phyloP scores from a whole-genome alignment of 345 rosid genomes.

The Gynandropsis gynandra region DNA sequence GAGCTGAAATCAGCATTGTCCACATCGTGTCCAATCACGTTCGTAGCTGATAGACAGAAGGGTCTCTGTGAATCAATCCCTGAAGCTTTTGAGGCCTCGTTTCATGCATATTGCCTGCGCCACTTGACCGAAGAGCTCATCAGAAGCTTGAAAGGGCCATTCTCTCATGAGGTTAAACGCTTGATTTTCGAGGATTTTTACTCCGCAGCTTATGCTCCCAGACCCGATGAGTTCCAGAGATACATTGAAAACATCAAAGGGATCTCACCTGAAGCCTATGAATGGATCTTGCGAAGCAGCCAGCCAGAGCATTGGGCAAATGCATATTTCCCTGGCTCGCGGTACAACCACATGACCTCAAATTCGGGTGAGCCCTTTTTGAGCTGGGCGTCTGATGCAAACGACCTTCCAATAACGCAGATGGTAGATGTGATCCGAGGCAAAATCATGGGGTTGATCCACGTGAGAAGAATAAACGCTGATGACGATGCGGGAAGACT shows the following conservation, averaged over 20 bases:
- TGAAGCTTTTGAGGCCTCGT: constrained; percentile 52
- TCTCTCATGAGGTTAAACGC: constrained; percentile 84
- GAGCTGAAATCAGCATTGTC: constrained; percentile 64
- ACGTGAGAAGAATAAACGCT: constrained; percentile 41
- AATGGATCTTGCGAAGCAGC: constrained; percentile 66
- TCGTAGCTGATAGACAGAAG: constrained; percentile 75
- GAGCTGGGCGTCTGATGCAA: constrained; percentile 73
- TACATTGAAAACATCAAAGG: constrained; percentile 63
- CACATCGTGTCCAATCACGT: constrained; percentile 56
- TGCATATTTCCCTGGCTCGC: constrained; percentile 70
- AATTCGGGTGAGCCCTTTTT: constrained; percentile 78
- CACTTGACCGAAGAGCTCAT: constrained; percentile 66
- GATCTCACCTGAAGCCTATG: constrained; percentile 71
- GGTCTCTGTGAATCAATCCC: constrained; percentile 64
- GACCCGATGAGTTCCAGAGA: constrained; percentile 53
- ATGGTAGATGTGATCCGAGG: constrained; percentile 76
- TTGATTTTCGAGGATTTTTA: constrained; percentile 71
- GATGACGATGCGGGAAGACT: constrained; percentile 54
- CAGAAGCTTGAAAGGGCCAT: constrained; percentile 73
- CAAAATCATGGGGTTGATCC: constrained; percentile 65
- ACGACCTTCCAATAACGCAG: constrained; percentile 86
- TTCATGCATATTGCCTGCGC: constrained; percentile 67
- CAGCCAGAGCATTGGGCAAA: constrained; percentile 91
- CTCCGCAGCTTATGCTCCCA: constrained; percentile 63
- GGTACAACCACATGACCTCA: constrained; percentile 78